A percentile compares a stretch with the other conserved stretches of the same genome.
These are phyloP conservation scores for Trypanosomatidae sp. DNA, from an alignment of 208 protist species.

Conservation along the genomic window DNA sequence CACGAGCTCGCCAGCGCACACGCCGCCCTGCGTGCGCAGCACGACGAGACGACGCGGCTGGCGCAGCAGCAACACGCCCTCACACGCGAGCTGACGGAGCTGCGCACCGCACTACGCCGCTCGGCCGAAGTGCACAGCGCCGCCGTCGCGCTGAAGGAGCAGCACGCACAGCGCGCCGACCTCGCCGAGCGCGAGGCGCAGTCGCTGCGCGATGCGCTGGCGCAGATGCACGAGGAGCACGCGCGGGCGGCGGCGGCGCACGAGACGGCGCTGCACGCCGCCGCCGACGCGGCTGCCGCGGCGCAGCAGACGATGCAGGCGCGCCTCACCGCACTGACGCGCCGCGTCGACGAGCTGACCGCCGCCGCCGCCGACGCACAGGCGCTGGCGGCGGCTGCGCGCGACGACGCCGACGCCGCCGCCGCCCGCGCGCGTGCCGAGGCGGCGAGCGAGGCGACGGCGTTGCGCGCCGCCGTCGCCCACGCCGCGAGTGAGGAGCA, in stretches of 20 bases:
- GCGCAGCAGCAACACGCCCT: slow-evolving; percentile 55
- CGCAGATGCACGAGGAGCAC: slow-evolving; percentile 7
- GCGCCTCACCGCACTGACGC: slow-evolving; percentile 20
- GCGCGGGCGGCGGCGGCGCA: slow-evolving; percentile 14
- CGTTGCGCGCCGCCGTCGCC: slow-evolving; percentile 24
- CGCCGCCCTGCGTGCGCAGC: slow-evolving; percentile 63
- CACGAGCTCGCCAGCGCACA: slow-evolving; percentile 58
- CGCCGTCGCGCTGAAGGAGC: slow-evolving; percentile 49
- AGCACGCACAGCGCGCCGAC: slow-evolving; percentile 30
- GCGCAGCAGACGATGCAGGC: slow-evolving; percentile 12
- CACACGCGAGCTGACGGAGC: slow-evolving; percentile 38
- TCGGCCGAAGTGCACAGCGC: slow-evolving; percentile 61
- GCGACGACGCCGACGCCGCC: slow-evolving; percentile 22
- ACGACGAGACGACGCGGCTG: slow-evolving; percentile 41
- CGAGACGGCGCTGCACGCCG: slow-evolving; percentile 14
- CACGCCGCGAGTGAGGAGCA: slow-evolving; percentile 24
- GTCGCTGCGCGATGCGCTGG: slow-evolving; percentile 17
- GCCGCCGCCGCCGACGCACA: slow-evolving; percentile 11
- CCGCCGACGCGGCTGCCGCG: slow-evolving; percentile 10
- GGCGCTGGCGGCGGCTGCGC: slow-evolving; percentile 10
- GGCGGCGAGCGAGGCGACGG: slow-evolving; percentile 20
- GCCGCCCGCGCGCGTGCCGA: slow-evolving; percentile 22
- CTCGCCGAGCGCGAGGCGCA: slow-evolving; percentile 18
- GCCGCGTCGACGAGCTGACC: slow-evolving; percentile 7
- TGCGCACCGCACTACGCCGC: slow-evolving; percentile 48